These are phyloP conservation scores for Silene uniflora DNA, from an alignment of 148 eudicot genomes.

Conservation along the genomic window DNA sequence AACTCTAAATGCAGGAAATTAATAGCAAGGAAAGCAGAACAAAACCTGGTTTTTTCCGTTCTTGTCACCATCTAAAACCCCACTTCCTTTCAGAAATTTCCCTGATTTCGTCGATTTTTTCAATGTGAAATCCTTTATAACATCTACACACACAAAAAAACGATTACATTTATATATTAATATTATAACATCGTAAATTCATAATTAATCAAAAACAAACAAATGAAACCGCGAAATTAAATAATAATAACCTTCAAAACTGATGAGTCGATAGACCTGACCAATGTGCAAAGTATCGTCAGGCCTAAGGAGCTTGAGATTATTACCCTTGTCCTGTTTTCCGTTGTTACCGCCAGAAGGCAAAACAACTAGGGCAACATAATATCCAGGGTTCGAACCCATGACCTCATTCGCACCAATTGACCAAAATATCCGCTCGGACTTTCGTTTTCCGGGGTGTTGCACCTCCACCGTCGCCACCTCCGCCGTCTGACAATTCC, in stretches of 20 bases:
- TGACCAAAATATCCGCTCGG: constrained; percentile 46
- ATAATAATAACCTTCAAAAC: constrained; percentile 64
- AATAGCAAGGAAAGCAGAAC: not conserved
- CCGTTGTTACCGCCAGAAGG: constrained; percentile 8
- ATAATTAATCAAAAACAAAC: not conserved
- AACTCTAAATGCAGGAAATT: no score
- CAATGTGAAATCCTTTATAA: constrained; percentile 55
- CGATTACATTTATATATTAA: not conserved
- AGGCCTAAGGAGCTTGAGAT: constrained; percentile 63
- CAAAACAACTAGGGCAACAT: constrained; percentile 49
- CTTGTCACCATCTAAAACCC: constrained; percentile 27
- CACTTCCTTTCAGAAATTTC: constrained; percentile 48
- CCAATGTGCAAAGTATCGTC: constrained; percentile 56
- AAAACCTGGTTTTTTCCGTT: constrained; percentile 2
- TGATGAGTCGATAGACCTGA: constrained; percentile 64
- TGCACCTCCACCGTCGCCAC: constrained; percentile 59
- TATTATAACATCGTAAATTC: not conserved
- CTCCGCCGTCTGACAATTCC: constrained; percentile 78
- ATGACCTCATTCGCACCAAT: constrained; percentile 58
- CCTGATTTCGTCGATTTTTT: constrained; percentile 59
- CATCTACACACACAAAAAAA: constrained; percentile 34
- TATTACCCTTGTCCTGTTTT: constrained; percentile 23
- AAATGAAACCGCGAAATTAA: not conserved
- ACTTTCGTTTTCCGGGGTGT: constrained; percentile 45
- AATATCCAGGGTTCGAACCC: constrained; percentile 65